Percentiles rank a stretch among this genome's conserved stretches.
phyloP scores from a whole-genome alignment of 176 grass and related monocot species.

The Alopecurus myosuroides region DNA sequence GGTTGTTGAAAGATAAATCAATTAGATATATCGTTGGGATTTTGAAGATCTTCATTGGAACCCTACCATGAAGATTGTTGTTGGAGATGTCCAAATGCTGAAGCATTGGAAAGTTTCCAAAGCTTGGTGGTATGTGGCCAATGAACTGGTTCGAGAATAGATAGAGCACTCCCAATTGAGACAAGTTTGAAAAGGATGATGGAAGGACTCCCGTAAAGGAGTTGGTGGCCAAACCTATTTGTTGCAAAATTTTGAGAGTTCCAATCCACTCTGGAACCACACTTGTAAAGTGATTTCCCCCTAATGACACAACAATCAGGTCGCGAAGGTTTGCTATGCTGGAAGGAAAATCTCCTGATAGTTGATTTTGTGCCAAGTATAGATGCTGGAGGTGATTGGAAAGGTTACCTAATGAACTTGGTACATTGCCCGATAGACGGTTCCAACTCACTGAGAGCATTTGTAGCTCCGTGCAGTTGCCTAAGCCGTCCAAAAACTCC shows the following conservation, averaged over 20 bases:
- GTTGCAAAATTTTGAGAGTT: background rate
- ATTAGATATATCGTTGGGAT: too few species aligned
- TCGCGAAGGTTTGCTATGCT: background rate
- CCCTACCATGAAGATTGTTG: too few species aligned
- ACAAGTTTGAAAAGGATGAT: background rate
- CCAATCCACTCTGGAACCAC: background rate
- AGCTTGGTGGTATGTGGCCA: too few species aligned
- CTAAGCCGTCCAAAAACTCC: background rate
- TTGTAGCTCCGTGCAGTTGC: background rate
- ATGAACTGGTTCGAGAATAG: too few species aligned
- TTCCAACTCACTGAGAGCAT: background rate
- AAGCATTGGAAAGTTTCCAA: too few species aligned
- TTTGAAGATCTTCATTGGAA: too few species aligned
- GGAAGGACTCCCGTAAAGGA: background rate
- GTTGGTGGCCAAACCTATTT: background rate
- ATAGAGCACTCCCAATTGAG: background rate
- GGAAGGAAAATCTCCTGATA: background rate
- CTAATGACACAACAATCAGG: background rate
- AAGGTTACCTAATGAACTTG: background rate
- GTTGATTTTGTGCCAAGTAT: background rate
- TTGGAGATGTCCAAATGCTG: too few species aligned
- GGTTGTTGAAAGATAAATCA: too few species aligned
- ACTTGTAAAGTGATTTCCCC: background rate
- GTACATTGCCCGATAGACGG: background rate
- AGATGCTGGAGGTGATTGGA: background rate